Percentiles rank a stretch among this genome's conserved stretches.
phyloP scores from a whole-genome alignment of 352 stramenopile genomes.

The Albugo laibachii region DNA sequence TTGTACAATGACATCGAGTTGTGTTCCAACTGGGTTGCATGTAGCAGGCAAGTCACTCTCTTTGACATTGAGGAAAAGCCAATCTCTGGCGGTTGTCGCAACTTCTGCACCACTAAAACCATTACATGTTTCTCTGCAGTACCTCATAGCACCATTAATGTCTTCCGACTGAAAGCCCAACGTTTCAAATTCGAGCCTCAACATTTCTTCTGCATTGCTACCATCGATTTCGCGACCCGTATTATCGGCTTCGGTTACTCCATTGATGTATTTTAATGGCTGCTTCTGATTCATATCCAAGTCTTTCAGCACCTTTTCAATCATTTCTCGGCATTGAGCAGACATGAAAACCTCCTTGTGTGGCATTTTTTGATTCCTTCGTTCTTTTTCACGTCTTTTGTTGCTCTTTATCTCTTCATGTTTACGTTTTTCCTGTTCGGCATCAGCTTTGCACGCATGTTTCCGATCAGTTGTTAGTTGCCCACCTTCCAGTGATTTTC shows the following conservation, averaged over 20 bases:
- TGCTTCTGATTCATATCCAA: constrained; percentile 13
- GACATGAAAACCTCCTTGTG: constrained; percentile 84
- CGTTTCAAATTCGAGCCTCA: constrained; percentile 15
- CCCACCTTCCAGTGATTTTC: constrained; percentile 12
- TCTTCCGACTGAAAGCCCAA: constrained; percentile 37
- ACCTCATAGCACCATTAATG: constrained; percentile 22
- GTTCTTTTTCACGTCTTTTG: constrained; percentile 70
- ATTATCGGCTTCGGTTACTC: neutral
- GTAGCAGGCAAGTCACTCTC: constrained; percentile 56
- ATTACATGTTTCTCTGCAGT: constrained; percentile 2
- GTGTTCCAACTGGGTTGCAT: constrained; percentile 79
- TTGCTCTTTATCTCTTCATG: constrained; percentile 45
- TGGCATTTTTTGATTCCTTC: constrained; percentile 80
- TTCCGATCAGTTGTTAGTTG: constrained; percentile 49
- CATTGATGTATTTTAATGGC: constrained; percentile 4
- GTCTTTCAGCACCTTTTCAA: constrained; percentile 63
- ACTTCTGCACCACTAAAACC: constrained; percentile 13
- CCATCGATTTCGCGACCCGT: constrained; percentile 5
- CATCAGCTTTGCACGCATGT: constrained; percentile 56
- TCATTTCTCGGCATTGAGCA: constrained; percentile 57
- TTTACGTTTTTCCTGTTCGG: constrained; percentile 33
- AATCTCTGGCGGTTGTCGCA: constrained; percentile 24
- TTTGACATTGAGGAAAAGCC: constrained; percentile 59
- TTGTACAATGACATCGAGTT: constrained; percentile 64
- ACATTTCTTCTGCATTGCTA: constrained; percentile 9